Percentiles rank a stretch among this genome's conserved stretches.
Evolutionary conservation across 1,139 yeast genomes (phyloP).

Genomic region (Saccharomyces hybrid): DNA sequence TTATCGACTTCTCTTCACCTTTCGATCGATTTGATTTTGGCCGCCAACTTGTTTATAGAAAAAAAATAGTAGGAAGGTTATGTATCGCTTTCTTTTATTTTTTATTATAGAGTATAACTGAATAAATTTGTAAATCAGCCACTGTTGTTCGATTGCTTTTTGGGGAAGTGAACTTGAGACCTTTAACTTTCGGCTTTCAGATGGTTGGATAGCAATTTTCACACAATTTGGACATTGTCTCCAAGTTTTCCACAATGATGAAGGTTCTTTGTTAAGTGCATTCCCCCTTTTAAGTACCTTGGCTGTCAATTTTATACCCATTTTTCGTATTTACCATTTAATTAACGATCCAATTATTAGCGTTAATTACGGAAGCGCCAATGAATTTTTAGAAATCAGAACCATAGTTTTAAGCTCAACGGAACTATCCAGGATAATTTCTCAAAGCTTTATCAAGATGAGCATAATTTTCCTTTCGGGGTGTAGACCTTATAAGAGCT

Average conservation of each 20-base stretch:
- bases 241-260: constrained; percentile 59
- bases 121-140: background rate
- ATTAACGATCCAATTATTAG: constrained; percentile 79
- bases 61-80: background rate
- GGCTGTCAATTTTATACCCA: constrained; percentile 71
- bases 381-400: constrained; percentile 67
- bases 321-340: constrained; percentile 75
- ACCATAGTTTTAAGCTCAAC: constrained; percentile 14
- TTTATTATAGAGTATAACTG: background rate
- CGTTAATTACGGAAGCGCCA: constrained; percentile 83
- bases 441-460: constrained; percentile 9
- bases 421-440: constrained; percentile 1
- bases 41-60: background rate
- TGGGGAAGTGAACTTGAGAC: constrained; percentile 32
- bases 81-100: background rate
- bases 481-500: constrained; percentile 7
- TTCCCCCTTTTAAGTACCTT: constrained; percentile 53
- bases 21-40: background rate
- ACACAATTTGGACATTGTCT: constrained; percentile 27
- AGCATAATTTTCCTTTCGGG: constrained; percentile 11
- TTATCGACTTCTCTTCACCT: background rate
- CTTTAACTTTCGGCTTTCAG: constrained; percentile 72
- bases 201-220: constrained; percentile 39
- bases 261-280: constrained; percentile 41
- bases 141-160: background rate